phyloP scores from a whole-genome alignment of 345 rosid species.

The Populus pruinosa region DNA sequence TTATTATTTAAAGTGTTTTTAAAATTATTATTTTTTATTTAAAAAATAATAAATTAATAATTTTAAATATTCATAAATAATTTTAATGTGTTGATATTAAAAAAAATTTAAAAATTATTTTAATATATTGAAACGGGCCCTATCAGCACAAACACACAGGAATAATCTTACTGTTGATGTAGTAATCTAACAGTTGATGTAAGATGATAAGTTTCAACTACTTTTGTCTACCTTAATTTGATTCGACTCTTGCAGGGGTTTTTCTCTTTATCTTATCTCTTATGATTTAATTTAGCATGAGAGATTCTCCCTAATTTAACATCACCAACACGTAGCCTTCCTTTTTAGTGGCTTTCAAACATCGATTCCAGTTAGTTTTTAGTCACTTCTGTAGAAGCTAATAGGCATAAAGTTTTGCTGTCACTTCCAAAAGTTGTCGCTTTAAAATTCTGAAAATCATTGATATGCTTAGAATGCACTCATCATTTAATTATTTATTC shows the following conservation, averaged over 20 bases:
- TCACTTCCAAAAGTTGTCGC: not conserved
- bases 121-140: too few species aligned
- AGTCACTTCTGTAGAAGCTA: too few species aligned
- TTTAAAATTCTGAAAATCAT: not conserved
- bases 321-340: not conserved
- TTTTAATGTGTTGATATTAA: too few species aligned
- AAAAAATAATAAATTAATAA: too few species aligned
- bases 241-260: not conserved
- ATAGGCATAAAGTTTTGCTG: not conserved
- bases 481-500: not conserved
- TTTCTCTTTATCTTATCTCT: not conserved
- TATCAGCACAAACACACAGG: too few species aligned
- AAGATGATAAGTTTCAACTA: not conserved
- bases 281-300: too few species aligned
- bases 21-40: too few species aligned
- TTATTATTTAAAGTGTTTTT: too few species aligned
- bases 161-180: too few species aligned
- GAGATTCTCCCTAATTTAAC: not conserved
- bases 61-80: too few species aligned
- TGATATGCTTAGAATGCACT: not conserved
- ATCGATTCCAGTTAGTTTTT: not conserved
- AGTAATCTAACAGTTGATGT: too few species aligned
- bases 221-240: not conserved
- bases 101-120: too few species aligned
- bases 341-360: not conserved